Evolutionary conservation across 768 basidiomycete species (phyloP), one percentile per base, ranked within the genome.

Genomic region (Trametes gibbosa): DNA sequence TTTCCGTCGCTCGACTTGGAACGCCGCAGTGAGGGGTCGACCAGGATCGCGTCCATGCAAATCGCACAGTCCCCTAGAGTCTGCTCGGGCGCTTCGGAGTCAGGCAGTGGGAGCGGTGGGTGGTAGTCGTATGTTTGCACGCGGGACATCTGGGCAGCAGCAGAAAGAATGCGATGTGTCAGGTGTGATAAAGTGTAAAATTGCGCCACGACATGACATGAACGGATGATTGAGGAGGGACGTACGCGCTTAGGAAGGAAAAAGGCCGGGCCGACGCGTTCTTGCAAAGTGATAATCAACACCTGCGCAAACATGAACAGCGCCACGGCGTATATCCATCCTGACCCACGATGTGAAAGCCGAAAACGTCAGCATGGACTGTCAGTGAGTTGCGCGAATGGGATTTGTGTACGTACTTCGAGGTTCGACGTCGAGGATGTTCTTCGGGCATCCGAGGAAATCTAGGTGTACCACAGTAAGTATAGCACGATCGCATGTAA

Each of bases 91-190:
- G 89, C 80, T 69, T 94, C 92, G 0, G 87, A 70, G 67, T 93
- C 90, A 0, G 86, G 79, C 1, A 82, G 63, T 0, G n/a, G n/a
- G n/a, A n/a, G n/a, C n/a, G n/a, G 77, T 6, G 93, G 94, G 70
- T 95, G 94, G 66, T 97, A 97, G 69, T 96, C 83, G 73, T 95
- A 92, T 17, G 77, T 73, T 65, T 87, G 83, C 6, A 78, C 73
- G 19, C 77, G 76, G 2, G 81, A 76, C 61, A 83, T 87, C 90
- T 93, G 62, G 27, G 23, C 14, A n/a, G n/a, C n/a, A n/a, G 2
- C n/a, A 4, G 17, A 29, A 48, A 10, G 49, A 47, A 17, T 41
- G 3, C 29, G 29, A 5, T 10, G 10, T 32, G 14, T 52, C 19
- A 41, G 41, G 47, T 37, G 27, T 17, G 29, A 10, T 5, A 32